Base-by-base conservation (phyloP, 345 rosid species). In the Diplotaxis tenuifolia region DNA sequence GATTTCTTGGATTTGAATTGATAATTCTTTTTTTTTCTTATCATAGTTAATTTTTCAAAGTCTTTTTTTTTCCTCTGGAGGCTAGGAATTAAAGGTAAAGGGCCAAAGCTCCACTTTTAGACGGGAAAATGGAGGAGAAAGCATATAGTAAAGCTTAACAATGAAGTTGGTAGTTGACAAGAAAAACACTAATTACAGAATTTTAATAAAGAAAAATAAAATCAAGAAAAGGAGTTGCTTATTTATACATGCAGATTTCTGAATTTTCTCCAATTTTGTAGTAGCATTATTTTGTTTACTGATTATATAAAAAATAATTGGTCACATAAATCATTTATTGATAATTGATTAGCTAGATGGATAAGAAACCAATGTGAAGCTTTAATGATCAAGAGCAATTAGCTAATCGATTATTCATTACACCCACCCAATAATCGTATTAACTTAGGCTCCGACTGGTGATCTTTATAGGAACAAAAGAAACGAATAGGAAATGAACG, bases 91-190 rank as follows among this genome's bases (percentile, higher is more conserved):
- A 54, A 54, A 52, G 27, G 58, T 9, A 11, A 42, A 42, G 49
- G 8, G n/a, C n/a, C n/a, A n/a, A n/a, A n/a, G n/a, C n/a, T 20
- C 66, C 72, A 42, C 23, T 32, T 49, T 11, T 21, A 54, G 53
- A 58, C 16, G 4, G 2, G 19, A 14, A 54, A 7, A n/a, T n/a
- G 14, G 6, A 38, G n/a, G 6, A 53, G n/a, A n/a, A n/a, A n/a
- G n/a, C n/a, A n/a, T n/a, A n/a, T 9, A n/a, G 3, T 47, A 67
- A 75, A 25, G 69, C 10, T 61, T 75, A 68, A 52, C 68, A 61
- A 75, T 2, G 25, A 52, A 52, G 74, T 61, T 68, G 74, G 36
- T 72, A 25, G 54, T 74, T 67, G 55, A 67, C 72, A 52, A 40
- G 12, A 40, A 40, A 50, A 49, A 23, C 20, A 56, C 34, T 45